A percentile compares a stretch with the other conserved stretches of the same genome.
phyloP scores from a whole-genome alignment of 2,329 filamentous ascomycete genomes.

The Eutypella sp. region DNA sequence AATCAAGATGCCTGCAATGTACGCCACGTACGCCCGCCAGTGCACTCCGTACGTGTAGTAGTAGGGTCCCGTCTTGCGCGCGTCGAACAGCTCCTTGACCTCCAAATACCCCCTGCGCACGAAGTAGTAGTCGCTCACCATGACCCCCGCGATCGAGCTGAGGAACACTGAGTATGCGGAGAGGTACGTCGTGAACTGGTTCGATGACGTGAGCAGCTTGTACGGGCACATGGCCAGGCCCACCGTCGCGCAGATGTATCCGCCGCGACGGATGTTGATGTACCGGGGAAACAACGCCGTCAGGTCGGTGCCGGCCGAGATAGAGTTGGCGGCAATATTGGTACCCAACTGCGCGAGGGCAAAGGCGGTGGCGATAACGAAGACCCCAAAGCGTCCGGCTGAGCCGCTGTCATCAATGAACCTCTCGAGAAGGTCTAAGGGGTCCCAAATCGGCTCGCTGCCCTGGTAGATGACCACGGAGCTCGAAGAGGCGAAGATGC shows the following conservation, averaged over 20 bases:
- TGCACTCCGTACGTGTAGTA: conserved; percentile 70
- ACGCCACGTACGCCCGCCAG: conserved; percentile 79
- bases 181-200: conserved; percentile 87
- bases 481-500: conserved; percentile 72
- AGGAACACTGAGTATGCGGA: conserved; percentile 91
- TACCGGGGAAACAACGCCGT: conserved; percentile 74
- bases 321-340: conserved; percentile 82
- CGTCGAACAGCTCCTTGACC: conserved; percentile 74
- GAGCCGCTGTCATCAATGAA: conserved; percentile 67
- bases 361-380: conserved; percentile 66
- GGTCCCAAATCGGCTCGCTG: conserved; percentile 65
- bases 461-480: conserved; percentile 62
- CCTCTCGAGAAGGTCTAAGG: conserved; percentile 58
- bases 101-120: conserved; percentile 79
- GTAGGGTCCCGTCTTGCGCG: conserved; percentile 62
- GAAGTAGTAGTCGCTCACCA: conserved; percentile 81
- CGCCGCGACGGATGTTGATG: conserved; percentile 79
- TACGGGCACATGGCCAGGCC: conserved; percentile 85
- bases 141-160: conserved; percentile 90
- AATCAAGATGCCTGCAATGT: conserved; percentile 77
- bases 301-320: conserved; percentile 79
- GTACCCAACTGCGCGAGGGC: conserved; percentile 78
- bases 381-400: conserved; percentile 68
- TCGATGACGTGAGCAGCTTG: conserved; percentile 68
- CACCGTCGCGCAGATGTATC: conserved; percentile 76